Evolutionary conservation across 805 yeast genomes (phyloP), one percentile per base, ranked within the genome.

Genomic region (Babjeviella inositovora): DNA sequence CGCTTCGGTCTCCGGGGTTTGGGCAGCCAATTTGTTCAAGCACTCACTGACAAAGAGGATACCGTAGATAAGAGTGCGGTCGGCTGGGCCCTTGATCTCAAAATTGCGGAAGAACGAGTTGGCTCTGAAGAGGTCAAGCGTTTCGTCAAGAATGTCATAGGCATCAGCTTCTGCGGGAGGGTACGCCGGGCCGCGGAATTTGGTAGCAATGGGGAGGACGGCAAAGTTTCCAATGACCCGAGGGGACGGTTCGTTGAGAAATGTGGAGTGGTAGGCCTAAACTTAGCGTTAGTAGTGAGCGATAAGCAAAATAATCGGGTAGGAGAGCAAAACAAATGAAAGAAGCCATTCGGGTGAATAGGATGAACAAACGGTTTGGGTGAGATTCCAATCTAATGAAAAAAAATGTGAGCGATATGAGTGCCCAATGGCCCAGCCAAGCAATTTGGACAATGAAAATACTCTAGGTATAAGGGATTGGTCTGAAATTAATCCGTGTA

Each of bases 81-180:
- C 99, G 4, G 95, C 76, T 12, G 93, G 79, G 8, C 95, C 94
- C 47, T 82, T 82, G 54, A 90, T 85, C 53, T 90, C 98, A 46
- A 90, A 90, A 58, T 90, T 90, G 45, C 80, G 77, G 66, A 90
- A 90, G 52, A 90, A 87, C 8, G 95, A 79, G 49, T 90, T 90
- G 37, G 96, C 95, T 34, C 98, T 63, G 51, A 90, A 90, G 26
- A 90, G 60, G 48, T 90, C 97, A 25, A 90, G 53, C 14, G 72
- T 63, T 47, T 90, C 99, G 46, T 90, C 99, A 27, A 80, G 64
- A 27, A 90, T 79, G 50, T 90, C 99, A 44, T 85, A 87, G 20
- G 53, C 62, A 35, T 70, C 80, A 3, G 69, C 48, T 27, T 69
- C 66, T 10, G 65, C 58, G 5, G 92, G 87, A 4, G 60, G 58